These are phyloP conservation scores for Pyronema omphalodes DNA, from an alignment of 495 filamentous ascomycete species.

Conservation along the genomic window DNA sequence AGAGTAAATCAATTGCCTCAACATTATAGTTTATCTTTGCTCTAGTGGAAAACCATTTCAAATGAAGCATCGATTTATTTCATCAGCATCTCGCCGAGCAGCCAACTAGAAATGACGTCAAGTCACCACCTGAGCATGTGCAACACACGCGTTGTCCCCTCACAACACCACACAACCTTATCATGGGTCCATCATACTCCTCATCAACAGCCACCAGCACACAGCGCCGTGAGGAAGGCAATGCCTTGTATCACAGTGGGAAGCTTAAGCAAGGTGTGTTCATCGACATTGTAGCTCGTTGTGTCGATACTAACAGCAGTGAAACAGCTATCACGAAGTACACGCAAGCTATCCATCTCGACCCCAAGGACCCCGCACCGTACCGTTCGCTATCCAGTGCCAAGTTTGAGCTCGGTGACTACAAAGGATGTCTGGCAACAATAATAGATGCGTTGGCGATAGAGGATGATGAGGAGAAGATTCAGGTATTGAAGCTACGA, in stretches of 20 bases:
- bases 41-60: too few species aligned
- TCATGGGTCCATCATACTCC: too few species aligned
- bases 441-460: neutral
- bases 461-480: neutral
- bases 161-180: too few species aligned
- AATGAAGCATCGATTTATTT: too few species aligned
- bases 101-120: too few species aligned
- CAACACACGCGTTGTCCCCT: too few species aligned
- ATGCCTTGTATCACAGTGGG: neutral
- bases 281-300: neutral
- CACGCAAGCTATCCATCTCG: neutral
- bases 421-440: neutral
- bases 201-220: too few species aligned
- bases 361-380: neutral
- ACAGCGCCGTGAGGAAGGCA: neutral
- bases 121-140: too few species aligned
- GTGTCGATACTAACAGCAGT: neutral
- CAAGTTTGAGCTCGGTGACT: neutral
- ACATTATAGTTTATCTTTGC: too few species aligned
- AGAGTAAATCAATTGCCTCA: too few species aligned
- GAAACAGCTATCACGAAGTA: neutral
- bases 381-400: neutral
- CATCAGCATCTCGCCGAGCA: too few species aligned
- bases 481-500: neutral
- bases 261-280: neutral